Conservation (phyloP, 2,329 filamentous ascomycete species). For the Thelonectria rubi region DNA sequence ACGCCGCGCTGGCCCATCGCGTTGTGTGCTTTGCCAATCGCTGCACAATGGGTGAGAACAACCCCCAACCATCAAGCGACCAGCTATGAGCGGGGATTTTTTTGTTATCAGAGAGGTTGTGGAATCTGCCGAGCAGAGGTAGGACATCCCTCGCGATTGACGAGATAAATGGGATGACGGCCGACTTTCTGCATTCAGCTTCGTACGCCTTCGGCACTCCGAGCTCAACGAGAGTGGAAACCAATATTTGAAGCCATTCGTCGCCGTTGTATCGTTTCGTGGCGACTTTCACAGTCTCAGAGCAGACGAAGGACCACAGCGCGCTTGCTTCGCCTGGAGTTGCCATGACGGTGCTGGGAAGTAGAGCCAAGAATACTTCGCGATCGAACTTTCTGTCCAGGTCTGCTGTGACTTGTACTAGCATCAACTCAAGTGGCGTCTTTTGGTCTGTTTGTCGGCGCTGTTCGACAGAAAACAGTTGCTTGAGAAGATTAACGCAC, state of each 20-base stretch:
- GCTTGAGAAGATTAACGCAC: not conserved
- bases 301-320: not conserved
- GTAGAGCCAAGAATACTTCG: not conserved
- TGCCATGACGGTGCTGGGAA: not conserved
- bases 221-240: not conserved
- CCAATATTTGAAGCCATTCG: not conserved
- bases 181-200: not conserved
- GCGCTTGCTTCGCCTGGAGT: not conserved
- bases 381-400: rapidly evolving
- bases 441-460: not conserved
- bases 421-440: not conserved
- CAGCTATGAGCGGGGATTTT: too few relatives aligned
- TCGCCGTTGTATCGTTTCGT: not conserved
- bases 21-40: not conserved
- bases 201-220: not conserved
- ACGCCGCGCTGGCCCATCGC: not conserved
- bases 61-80: not conserved
- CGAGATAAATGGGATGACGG: not conserved
- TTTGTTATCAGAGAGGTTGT: not conserved
- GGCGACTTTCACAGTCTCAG: not conserved
- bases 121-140: not conserved
- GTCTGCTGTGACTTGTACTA: not conserved
- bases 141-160: not conserved
- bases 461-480: not conserved
- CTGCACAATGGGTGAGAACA: not conserved